Base-by-base conservation (phyloP, 2,329 filamentous ascomycete species). In the Aureobasidium sp. region DNA sequence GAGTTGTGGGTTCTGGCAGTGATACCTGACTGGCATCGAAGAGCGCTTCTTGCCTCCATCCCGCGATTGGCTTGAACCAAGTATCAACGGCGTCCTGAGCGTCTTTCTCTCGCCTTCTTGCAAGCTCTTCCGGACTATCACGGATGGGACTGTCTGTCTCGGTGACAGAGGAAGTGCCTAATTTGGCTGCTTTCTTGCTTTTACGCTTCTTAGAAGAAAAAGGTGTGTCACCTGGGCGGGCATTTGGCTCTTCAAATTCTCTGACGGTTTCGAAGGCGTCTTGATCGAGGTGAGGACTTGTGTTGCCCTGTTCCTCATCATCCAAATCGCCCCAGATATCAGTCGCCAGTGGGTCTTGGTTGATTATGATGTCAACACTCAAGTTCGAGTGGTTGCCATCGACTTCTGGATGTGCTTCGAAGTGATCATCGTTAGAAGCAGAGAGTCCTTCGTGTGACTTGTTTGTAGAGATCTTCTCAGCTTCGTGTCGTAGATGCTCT, bases 201-300 rank as follows among this genome's bases (percentile, higher is more conserved):
- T 66, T 68, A 17, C 59, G 60, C 56, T 68, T 67, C 58, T 65
- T 66, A 14, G 45, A 16, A 14, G 24, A 10, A 21, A 8, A 7
- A 24, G n/a, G n/a, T n/a, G 34, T n/a, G n/a, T 11, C 16, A n/a
- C 17, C 39, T 11, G 16, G 6, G 10, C 17, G 10, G 3, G 14
- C 24, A 16, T 44, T 30, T 8, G 50, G 5, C 29, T 29, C 25
- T n/a, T 42, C 2, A 11, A 17, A 12, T 24, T 30, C 12, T 10
- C 22, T 14, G 7, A 37, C 27, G 30, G 14, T 24, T 38, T 14
- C 8, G 30, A 14, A n/a, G 21, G 12, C 1, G 49, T 41, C 8
- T 38, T 35, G n/a, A n/a, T n/a, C n/a, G n/a, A n/a, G n/a, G 14
- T 21, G n/a, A 11, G 14, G 4, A 32, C 25, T 5, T 12, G 38